phyloP scores from a whole-genome alignment of 805 yeast genomes.

The Metschnikowia drakensbergensis region DNA sequence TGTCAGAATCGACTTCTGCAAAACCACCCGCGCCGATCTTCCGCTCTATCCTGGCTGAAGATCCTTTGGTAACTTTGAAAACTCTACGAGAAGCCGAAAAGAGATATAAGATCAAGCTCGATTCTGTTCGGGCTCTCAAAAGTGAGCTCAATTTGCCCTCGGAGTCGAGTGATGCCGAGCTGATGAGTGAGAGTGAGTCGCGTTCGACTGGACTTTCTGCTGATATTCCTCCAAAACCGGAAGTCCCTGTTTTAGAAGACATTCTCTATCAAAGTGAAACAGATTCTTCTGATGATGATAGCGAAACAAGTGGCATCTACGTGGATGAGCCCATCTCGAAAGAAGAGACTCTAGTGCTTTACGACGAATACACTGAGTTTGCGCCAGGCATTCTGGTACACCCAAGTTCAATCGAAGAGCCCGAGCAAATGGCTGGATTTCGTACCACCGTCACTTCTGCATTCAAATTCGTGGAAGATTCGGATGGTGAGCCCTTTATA shows the following conservation, averaged over 20 bases:
- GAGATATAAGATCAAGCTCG: conserved; percentile 14
- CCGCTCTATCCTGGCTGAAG: conserved; percentile 12
- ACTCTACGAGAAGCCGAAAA: conserved; percentile 13
- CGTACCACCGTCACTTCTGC: not conserved
- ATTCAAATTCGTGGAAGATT: conserved; percentile 3
- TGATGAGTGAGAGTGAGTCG: not conserved
- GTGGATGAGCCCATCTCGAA: conserved; percentile 10
- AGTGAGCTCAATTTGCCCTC: conserved; percentile 7
- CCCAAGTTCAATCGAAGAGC: conserved; percentile 16
- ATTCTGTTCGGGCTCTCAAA: conserved; percentile 13
- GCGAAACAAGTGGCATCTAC: not conserved
- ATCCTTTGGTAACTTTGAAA: conserved; percentile 9
- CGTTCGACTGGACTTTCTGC: not conserved
- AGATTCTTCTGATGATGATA: conserved; percentile 1
- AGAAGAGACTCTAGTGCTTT: conserved; percentile 10
- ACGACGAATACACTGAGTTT: conserved; percentile 13
- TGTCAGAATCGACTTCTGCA: too few relatives aligned
- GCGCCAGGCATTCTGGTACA: conserved; percentile 4
- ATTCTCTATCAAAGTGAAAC: not conserved
- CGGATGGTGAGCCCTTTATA: not conserved
- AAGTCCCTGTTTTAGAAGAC: conserved; percentile 10
- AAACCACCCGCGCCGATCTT: conserved; percentile 10
- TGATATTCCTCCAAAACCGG: conserved; percentile 4
- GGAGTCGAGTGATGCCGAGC: conserved; percentile 4
- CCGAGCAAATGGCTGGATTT: not conserved